These are phyloP conservation scores for Aspergillus candidus DNA, from an alignment of 2,329 filamentous ascomycete species.

Conservation along the genomic window DNA sequence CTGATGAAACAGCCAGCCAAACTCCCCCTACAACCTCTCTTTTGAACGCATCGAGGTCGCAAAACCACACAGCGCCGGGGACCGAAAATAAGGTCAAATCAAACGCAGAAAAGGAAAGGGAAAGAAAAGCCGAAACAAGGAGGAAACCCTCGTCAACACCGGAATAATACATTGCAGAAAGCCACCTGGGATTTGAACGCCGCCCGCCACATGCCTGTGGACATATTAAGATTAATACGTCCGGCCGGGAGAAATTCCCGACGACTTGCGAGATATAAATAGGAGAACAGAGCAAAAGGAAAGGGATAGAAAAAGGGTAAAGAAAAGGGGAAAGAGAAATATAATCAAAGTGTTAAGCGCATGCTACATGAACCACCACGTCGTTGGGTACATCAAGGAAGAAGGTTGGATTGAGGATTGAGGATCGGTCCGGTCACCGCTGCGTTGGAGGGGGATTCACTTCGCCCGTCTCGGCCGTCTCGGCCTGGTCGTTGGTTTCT, in stretches of 20 bases:
- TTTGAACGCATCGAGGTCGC: constrained; percentile 17
- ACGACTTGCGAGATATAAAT: constrained; percentile 1
- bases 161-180: constrained; percentile 15
- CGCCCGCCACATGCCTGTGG: constrained; percentile 7
- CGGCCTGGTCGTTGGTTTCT: constrained; percentile 17
- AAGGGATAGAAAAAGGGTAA: too few relatives aligned
- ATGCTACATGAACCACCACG: too few relatives aligned
- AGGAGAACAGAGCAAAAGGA: not conserved
- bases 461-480: not conserved
- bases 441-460: not conserved
- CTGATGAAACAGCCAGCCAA: constrained; percentile 1
- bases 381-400: too few relatives aligned
- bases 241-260: not conserved
- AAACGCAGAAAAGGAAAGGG: constrained; percentile 6
- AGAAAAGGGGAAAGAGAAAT: not conserved
- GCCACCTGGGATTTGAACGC: constrained; percentile 7
- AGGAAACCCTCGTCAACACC: constrained; percentile 8
- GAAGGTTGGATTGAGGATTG: not conserved
- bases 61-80: constrained; percentile 5
- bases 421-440: not conserved
- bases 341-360: not conserved
- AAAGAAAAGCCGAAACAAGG: constrained; percentile 4
- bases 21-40: constrained; percentile 15
- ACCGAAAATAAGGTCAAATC: constrained; percentile 7
- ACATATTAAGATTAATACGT: too few relatives aligned